Evolutionary conservation across 805 yeast genomes (phyloP).

Genomic region (Lipomyces chichibuensis): DNA sequence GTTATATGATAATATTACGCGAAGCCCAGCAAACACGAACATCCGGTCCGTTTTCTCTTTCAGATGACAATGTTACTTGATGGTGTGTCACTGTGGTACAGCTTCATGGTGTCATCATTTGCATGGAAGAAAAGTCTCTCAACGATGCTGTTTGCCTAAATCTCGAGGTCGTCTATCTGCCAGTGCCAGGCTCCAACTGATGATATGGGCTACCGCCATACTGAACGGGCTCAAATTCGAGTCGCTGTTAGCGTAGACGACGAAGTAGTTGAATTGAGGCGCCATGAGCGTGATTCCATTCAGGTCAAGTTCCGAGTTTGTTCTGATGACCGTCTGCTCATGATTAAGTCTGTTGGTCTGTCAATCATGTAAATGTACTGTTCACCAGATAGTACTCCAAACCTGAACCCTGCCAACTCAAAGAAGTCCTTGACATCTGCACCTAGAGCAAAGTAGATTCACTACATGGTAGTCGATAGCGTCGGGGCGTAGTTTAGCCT

Average conservation of each 20-base stretch:
- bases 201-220: not conserved
- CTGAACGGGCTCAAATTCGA: constrained; percentile 1
- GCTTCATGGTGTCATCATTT: not conserved
- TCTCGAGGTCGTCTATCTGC: constrained; percentile 1
- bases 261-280: not conserved
- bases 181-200: constrained; percentile 6
- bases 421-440: not conserved
- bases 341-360: not conserved
- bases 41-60: constrained; percentile 4
- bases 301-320: not conserved
- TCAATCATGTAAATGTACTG: not conserved
- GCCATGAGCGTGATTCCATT: not conserved
- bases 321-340: not conserved
- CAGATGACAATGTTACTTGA: not conserved
- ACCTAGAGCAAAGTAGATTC: not conserved
- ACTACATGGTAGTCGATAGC: not conserved
- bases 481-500: not conserved
- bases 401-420: not conserved
- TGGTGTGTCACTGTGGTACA: not conserved
- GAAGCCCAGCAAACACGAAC: not conserved
- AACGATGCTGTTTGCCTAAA: constrained; percentile 4
- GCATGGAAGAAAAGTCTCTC: not conserved
- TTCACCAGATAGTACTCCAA: not conserved
- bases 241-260: not conserved
- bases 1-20: not conserved